Percentiles rank a stretch among this genome's conserved stretches.
phyloP scores from a whole-genome alignment of 176 grass and related monocot genomes.

The Themeda triandra region DNA sequence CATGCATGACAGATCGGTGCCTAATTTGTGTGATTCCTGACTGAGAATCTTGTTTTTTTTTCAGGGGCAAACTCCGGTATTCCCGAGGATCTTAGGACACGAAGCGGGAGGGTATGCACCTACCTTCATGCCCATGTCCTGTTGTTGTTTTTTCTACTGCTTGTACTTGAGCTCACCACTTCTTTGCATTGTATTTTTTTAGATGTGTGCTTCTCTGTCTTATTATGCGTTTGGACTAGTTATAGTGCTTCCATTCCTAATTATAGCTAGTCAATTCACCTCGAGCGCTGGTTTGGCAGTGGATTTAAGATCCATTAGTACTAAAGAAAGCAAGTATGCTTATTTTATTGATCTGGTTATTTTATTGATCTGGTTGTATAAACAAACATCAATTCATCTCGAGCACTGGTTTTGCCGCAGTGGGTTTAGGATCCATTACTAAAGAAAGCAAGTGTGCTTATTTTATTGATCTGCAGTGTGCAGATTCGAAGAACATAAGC shows the following conservation, averaged over 20 bases:
- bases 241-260: background rate
- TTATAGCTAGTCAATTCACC: background rate
- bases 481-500: background rate
- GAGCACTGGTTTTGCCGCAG: background rate
- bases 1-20: background rate
- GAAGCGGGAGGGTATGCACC: conserved; percentile 80
- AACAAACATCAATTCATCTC: background rate
- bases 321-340: background rate
- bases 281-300: background rate
- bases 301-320: background rate
- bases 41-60: background rate
- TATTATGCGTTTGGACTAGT: background rate
- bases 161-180: background rate
- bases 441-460: conserved; percentile 10
- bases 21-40: background rate
- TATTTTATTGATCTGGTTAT: background rate
- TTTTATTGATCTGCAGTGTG: background rate
- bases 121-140: background rate
- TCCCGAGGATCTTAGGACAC: conserved; percentile 88
- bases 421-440: background rate
- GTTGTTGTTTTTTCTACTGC: background rate
- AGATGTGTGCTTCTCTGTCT: background rate
- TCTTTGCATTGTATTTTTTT: background rate
- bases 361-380: background rate
- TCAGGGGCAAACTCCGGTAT: conserved; percentile 88